Conservation (phyloP, 371 early-diverging fungal genomes). For the Neoconidiobolus thromboides region DNA sequence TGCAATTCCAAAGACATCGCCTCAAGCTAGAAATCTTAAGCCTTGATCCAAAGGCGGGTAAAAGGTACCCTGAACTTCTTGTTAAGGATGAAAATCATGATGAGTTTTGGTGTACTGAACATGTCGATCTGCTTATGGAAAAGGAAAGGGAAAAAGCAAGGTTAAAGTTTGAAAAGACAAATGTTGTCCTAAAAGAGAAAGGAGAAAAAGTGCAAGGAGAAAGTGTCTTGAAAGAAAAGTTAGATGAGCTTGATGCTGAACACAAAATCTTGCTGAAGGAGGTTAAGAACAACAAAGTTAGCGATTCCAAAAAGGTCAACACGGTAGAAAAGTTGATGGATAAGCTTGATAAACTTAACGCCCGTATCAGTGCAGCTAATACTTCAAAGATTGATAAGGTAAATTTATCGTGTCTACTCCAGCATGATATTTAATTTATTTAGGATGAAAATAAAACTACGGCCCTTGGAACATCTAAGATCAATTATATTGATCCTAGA, state of each 20-base stretch:
- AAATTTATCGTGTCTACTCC: not conserved
- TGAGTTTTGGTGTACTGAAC: slow-evolving; percentile 49
- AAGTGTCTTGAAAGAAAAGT: slow-evolving; percentile 27
- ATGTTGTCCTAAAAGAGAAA: slow-evolving; percentile 40
- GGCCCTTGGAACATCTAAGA: slow-evolving; percentile 92
- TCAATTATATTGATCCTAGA: slow-evolving; percentile 96
- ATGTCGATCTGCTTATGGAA: slow-evolving; percentile 30
- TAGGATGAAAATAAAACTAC: slow-evolving; percentile 93
- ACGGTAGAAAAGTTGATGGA: slow-evolving; percentile 40
- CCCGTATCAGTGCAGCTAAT: slow-evolving; percentile 40
- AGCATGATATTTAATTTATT: not conserved
- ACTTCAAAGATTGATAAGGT: slow-evolving; percentile 56
- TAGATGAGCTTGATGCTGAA: slow-evolving; percentile 28
- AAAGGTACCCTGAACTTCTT: slow-evolving; percentile 37
- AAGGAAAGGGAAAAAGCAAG: slow-evolving; percentile 36
- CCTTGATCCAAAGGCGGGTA: slow-evolving; percentile 52
- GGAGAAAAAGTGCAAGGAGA: slow-evolving; percentile 25
- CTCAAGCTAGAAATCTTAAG: slow-evolving; percentile 39
- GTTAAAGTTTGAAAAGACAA: slow-evolving; percentile 45
- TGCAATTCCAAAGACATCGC: slow-evolving; percentile 67
- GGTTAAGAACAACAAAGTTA: slow-evolving; percentile 22
- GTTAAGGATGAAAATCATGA: slow-evolving; percentile 61
- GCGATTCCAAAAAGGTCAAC: slow-evolving; percentile 13
- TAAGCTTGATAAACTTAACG: slow-evolving; percentile 40
- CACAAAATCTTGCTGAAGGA: slow-evolving; percentile 23